These are phyloP conservation scores for Hymenotorrendiella dingleyae DNA, from an alignment of 2,329 filamentous ascomycete genomes.

Conservation along the genomic window DNA sequence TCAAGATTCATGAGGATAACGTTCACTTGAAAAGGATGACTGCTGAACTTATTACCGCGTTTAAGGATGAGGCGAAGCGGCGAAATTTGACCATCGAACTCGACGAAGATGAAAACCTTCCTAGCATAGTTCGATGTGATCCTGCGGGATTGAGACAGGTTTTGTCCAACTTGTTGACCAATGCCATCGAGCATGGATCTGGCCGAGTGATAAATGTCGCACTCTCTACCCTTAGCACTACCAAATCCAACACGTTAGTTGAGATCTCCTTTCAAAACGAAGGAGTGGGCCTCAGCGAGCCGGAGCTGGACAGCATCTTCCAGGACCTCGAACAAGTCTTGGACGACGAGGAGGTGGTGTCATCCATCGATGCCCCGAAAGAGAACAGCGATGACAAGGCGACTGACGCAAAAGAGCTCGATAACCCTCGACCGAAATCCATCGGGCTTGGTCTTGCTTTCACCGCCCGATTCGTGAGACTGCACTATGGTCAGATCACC, in stretches of 20 bases:
- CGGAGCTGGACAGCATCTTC: conserved; percentile 18
- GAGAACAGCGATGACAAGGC: not conserved
- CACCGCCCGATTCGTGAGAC: conserved; percentile 19
- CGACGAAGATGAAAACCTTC: conserved; percentile 11
- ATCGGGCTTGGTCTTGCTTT: conserved; percentile 22
- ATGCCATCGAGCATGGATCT: conserved; percentile 18
- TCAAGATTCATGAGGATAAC: conserved; percentile 16
- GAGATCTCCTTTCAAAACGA: conserved; percentile 19
- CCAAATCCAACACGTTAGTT: conserved; percentile 13
- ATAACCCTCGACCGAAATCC: conserved; percentile 2
- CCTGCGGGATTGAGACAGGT: conserved; percentile 17
- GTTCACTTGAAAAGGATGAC: conserved; percentile 14
- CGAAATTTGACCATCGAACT: conserved; percentile 13
- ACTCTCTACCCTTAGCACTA: conserved; percentile 10
- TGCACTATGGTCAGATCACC: conserved; percentile 20
- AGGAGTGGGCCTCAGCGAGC: conserved; percentile 18
- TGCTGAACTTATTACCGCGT: conserved; percentile 11
- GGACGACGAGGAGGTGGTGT: conserved; percentile 20
- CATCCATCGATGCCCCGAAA: too few species aligned
- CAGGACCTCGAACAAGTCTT: conserved; percentile 21
- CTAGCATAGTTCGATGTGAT: conserved; percentile 16
- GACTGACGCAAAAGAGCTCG: not conserved
- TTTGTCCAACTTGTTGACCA: conserved; percentile 18
- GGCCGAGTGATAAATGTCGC: conserved; percentile 12
- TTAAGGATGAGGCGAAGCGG: conserved; percentile 6